Conservation (phyloP, 1,284 basidiomycete species). For the Cutaneotrichosporon sp. region DNA sequence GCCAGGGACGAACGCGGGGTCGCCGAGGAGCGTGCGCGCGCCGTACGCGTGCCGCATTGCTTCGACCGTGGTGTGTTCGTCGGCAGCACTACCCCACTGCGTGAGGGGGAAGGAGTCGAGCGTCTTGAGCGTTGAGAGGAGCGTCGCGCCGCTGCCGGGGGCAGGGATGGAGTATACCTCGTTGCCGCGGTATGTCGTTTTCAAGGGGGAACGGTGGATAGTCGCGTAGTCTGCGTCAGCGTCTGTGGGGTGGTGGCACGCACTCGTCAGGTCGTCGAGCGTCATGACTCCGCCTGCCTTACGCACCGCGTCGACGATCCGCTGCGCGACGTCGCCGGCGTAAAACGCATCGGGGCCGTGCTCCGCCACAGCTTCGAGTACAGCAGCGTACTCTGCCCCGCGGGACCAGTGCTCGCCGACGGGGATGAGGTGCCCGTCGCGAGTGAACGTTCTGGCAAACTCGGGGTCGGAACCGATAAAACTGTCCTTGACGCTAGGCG, state of each 20-base stretch:
- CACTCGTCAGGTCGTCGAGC: slow-evolving; percentile 31
- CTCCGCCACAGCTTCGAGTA: slow-evolving; percentile 30
- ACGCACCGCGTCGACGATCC: slow-evolving; percentile 25
- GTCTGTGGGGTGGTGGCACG: not conserved
- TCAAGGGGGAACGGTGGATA: slow-evolving; percentile 26
- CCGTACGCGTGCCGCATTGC: slow-evolving; percentile 37
- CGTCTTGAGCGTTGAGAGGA: slow-evolving; percentile 34
- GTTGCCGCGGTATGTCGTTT: slow-evolving; percentile 25
- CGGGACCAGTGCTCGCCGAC: slow-evolving; percentile 24
- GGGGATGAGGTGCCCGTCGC: slow-evolving; percentile 26
- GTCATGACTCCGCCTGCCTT: slow-evolving; percentile 36
- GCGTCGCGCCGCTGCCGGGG: slow-evolving; percentile 39
- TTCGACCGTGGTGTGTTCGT: slow-evolving; percentile 33
- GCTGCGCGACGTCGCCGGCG: slow-evolving; percentile 31
- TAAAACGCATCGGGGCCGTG: slow-evolving; percentile 37
- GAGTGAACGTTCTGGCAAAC: slow-evolving; percentile 12
- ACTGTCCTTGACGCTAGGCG: slow-evolving; percentile 4
- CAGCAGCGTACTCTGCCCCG: slow-evolving; percentile 31
- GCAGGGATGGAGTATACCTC: slow-evolving; percentile 34
- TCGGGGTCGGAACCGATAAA: slow-evolving; percentile 15
- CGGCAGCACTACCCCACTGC: slow-evolving; percentile 14
- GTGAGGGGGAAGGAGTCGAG: slow-evolving; percentile 21
- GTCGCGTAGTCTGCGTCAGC: slow-evolving; percentile 28
- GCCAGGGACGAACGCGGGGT: slow-evolving; percentile 34
- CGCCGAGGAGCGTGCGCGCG: slow-evolving; percentile 36